Percentiles rank a stretch among this genome's conserved stretches.
phyloP scores from a whole-genome alignment of 140 eudicot genomes.

The Bidens hawaiensis region DNA sequence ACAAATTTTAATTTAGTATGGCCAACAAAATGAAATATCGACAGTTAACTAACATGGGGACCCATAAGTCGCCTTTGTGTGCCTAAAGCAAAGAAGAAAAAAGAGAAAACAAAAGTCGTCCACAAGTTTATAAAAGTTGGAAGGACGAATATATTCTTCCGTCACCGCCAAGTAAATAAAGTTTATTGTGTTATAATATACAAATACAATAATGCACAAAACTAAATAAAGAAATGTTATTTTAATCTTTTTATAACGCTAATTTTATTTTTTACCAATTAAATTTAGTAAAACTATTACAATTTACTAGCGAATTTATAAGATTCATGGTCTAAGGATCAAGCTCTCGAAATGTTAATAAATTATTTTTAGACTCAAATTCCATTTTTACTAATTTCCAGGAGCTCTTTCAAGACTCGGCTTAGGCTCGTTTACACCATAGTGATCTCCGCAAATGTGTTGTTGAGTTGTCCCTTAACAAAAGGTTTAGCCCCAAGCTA shows the following conservation, averaged over 20 bases:
- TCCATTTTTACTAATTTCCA: no score
- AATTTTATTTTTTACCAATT: no score
- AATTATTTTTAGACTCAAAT: no score
- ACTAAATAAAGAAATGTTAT: not conserved
- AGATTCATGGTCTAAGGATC: no score
- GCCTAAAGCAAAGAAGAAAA: conserved; percentile 29
- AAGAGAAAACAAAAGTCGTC: conserved; percentile 37
- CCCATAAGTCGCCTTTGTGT: conserved; percentile 17
- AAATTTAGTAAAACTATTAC: no score
- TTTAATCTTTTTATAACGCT: not conserved
- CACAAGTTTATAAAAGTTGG: conserved; percentile 33
- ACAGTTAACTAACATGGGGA: conserved; percentile 5
- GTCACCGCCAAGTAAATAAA: conserved; percentile 34
- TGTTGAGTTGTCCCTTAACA: no score
- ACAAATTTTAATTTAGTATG: not conserved
- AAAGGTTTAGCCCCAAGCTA: no score
- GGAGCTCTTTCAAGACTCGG: no score
- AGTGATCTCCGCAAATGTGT: no score
- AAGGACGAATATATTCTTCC: conserved; percentile 39
- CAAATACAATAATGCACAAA: not conserved
- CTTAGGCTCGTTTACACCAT: no score
- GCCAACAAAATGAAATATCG: not conserved
- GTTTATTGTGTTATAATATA: not conserved
- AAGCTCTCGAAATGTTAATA: no score
- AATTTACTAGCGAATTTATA: no score